phyloP scores from a whole-genome alignment of 2,329 filamentous ascomycete genomes.

The Diaporthe sp. region DNA sequence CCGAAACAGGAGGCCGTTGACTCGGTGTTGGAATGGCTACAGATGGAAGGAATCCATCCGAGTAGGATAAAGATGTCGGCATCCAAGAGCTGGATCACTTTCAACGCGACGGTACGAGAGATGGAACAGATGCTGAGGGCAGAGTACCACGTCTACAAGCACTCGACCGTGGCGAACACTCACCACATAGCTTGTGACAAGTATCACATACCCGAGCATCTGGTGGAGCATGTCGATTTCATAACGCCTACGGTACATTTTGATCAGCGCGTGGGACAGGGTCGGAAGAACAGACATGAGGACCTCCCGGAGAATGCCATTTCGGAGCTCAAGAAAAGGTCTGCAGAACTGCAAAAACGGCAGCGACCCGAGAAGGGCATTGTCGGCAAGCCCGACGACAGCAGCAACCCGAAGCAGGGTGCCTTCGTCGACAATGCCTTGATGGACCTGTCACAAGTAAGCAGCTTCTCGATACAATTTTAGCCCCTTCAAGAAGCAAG shows the following conservation, averaged over 20 bases:
- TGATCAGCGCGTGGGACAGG: slow-evolving; percentile 45
- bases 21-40: slow-evolving; percentile 64
- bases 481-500: no score
- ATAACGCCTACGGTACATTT: slow-evolving; percentile 53
- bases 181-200: slow-evolving; percentile 53
- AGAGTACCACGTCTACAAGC: slow-evolving; percentile 62
- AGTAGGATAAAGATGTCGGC: slow-evolving; percentile 60
- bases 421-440: slow-evolving; percentile 43
- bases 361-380: slow-evolving; percentile 40
- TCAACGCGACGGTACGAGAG: slow-evolving; percentile 64
- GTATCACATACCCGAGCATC: slow-evolving; percentile 52
- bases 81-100: slow-evolving; percentile 63
- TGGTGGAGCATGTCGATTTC: slow-evolving; percentile 51
- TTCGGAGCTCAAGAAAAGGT: slow-evolving; percentile 41
- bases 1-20: slow-evolving; percentile 56
- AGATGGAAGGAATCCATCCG: slow-evolving; percentile 58
- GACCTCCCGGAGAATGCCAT: slow-evolving; percentile 39
- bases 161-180: slow-evolving; percentile 45
- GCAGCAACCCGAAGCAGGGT: slow-evolving; percentile 45
- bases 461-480: no score
- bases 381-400: slow-evolving; percentile 41
- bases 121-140: slow-evolving; percentile 63
- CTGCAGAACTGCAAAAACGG: slow-evolving; percentile 35
- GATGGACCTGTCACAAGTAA: slow-evolving; percentile 44
- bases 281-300: slow-evolving; percentile 39